These are phyloP conservation scores for Cystobasidium onofrii DNA, from an alignment of 768 basidiomycete genomes.

Conservation along the genomic window DNA sequence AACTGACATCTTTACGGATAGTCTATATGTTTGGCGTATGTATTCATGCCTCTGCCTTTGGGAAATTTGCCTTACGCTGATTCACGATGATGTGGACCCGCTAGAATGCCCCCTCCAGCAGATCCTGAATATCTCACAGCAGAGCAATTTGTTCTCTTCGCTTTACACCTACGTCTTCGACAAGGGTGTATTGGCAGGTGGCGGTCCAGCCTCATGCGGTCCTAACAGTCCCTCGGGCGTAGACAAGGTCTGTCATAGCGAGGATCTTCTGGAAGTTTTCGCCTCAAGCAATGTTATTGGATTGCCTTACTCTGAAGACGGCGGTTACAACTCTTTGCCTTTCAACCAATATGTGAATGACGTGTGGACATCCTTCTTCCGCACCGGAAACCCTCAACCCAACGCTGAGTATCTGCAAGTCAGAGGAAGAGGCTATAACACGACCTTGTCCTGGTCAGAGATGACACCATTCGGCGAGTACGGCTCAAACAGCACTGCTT, in stretches of 20 bases:
- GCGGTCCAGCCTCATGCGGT: neutral
- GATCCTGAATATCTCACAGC: neutral
- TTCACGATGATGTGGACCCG: neutral
- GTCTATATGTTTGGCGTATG: slow-evolving; percentile 8
- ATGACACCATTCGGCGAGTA: slow-evolving; percentile 6
- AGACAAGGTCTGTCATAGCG: slow-evolving; percentile 32
- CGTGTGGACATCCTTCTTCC: slow-evolving; percentile 31
- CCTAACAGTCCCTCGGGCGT: slow-evolving; percentile 9
- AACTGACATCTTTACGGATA: neutral
- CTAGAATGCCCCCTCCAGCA: slow-evolving; percentile 28
- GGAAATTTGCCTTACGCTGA: no score
- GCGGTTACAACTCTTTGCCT: slow-evolving; percentile 5
- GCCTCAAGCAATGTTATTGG: slow-evolving; percentile 9
- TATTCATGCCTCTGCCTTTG: neutral
- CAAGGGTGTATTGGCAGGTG: slow-evolving; percentile 8
- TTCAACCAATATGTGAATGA: slow-evolving; percentile 29
- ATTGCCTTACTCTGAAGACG: neutral
- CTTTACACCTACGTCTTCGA: slow-evolving; percentile 31
- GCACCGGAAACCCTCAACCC: slow-evolving; percentile 19
- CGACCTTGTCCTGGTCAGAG: slow-evolving; percentile 1
- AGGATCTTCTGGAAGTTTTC: slow-evolving; percentile 29
- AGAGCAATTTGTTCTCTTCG: slow-evolving; percentile 12
- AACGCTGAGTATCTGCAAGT: slow-evolving; percentile 25
- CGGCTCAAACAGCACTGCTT: neutral
- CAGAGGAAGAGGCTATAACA: slow-evolving; percentile 19